Base-by-base conservation (phyloP, 306 rosid species). In the Quercus ilex region DNA sequence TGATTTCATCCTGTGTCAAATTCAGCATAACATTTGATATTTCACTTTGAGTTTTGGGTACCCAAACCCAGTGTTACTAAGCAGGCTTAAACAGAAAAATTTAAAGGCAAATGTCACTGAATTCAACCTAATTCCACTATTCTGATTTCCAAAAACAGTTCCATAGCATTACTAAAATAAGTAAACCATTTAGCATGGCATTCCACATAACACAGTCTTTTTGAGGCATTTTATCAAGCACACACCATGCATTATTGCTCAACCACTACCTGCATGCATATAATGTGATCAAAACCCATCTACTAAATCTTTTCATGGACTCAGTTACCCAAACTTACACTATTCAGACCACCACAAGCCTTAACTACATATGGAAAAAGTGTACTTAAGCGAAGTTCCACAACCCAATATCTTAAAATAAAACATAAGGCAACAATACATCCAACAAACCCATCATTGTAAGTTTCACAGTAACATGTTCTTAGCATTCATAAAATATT, bases 311-410 rank as follows among this genome's bases (percentile, higher is more conserved):
- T 74, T 57, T 77, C 33, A 62, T 89, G 91, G 83, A 93, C 86
- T 65, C 69, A 69, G 87, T 74, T 90, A 73, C 91, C 88, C 87
- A 93, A 73, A 0, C 68, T 68, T 53, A 91, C 85, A 76, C 87
- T 91, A 30, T 86, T 83, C 84, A 91, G 80, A 80, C 88, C 92
- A 49, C 90, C 89, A 60, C 93, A 93, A 52, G 97, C 92, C 73
- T 91, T 93, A 75, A 93, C 79, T 52, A 93, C 93, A 82, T 89
- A 77, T 23, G 95, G 93, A 73, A 93, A 93, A 90, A 18, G 97
- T 91, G 86, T 91, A 93, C 85, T 89, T 91, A 69, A 97, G 98
- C 46, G 86, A 87, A 83, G 85, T 74, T 55, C 84, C 84, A 81
- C 84, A 59, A 21, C 87, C 86, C 84, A 93, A 75, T 95, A 93